A percentile compares a stretch with the other conserved stretches of the same genome.
Evolutionary conservation across 164 flowering plant genomes (phyloP).

Genomic region (Liriodendron chinense): DNA sequence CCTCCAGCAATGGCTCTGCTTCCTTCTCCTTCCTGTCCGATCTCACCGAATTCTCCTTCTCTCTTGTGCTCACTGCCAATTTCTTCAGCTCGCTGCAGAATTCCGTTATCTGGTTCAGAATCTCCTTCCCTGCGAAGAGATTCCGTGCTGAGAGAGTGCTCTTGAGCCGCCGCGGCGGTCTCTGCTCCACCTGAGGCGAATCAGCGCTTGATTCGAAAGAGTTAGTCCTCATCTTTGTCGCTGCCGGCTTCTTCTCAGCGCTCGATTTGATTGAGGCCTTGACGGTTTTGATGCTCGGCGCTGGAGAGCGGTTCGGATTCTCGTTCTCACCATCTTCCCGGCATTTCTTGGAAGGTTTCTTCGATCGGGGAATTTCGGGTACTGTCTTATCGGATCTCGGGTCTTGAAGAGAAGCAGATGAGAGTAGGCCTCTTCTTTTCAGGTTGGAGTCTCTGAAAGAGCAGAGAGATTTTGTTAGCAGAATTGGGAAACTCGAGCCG

Average conservation of each 20-base stretch:
- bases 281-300: constrained; percentile 22
- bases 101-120: constrained; percentile 67
- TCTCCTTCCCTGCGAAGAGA: constrained; percentile 62
- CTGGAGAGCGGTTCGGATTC: constrained; percentile 52
- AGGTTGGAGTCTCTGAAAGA: constrained; percentile 44
- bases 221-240: not conserved
- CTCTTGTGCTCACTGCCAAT: constrained; percentile 50
- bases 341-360: constrained; percentile 10
- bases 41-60: constrained; percentile 37
- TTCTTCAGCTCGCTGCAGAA: constrained; percentile 84
- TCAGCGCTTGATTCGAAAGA: constrained; percentile 8
- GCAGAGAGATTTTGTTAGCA: not conserved
- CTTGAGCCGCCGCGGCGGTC: constrained; percentile 41
- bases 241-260: constrained; percentile 34
- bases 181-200: constrained; percentile 9
- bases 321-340: constrained; percentile 64
- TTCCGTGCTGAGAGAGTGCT: constrained; percentile 71
- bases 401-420: constrained; percentile 12
- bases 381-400: not conserved
- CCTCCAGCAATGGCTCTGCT: constrained; percentile 49
- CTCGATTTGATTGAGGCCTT: constrained; percentile 58
- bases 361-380: constrained; percentile 4
- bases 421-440: constrained; percentile 50
- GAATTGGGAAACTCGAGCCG: not conserved
- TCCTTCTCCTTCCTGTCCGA: constrained; percentile 26